These are phyloP conservation scores for Blastobotrys serpentis DNA, from an alignment of 1,139 yeast genomes.

Conservation along the genomic window DNA sequence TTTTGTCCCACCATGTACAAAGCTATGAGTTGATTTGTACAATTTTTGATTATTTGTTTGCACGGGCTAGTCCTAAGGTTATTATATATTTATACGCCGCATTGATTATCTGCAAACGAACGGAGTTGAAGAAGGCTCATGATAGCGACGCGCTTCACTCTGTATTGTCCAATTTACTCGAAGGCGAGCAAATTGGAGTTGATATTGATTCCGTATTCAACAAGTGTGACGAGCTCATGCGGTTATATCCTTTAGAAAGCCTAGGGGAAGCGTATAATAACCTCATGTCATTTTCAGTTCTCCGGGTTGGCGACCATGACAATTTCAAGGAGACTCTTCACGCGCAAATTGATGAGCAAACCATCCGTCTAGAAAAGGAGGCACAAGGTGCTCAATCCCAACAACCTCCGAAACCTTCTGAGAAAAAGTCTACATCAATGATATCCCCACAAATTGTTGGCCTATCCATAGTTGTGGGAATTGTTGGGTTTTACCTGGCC, in stretches of 20 bases:
- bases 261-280: slow-evolving; percentile 25
- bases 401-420: too few relatives aligned
- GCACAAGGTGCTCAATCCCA: too few relatives aligned
- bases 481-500: not conserved
- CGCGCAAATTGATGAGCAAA: slow-evolving; percentile 10
- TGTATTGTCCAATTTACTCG: slow-evolving; percentile 30
- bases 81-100: slow-evolving; percentile 59
- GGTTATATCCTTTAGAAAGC: slow-evolving; percentile 26
- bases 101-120: slow-evolving; percentile 46
- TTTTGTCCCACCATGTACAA: slow-evolving; percentile 71
- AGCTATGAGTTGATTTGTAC: slow-evolving; percentile 50
- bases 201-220: slow-evolving; percentile 24
- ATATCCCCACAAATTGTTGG: not conserved
- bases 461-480: slow-evolving; percentile 1
- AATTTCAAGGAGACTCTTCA: not conserved
- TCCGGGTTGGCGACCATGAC: slow-evolving; percentile 14
- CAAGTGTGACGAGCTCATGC: slow-evolving; percentile 19
- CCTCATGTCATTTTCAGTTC: slow-evolving; percentile 33
- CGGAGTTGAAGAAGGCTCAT: slow-evolving; percentile 40
- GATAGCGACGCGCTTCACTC: slow-evolving; percentile 36
- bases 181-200: slow-evolving; percentile 22
- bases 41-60: slow-evolving; percentile 63
- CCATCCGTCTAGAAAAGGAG: slow-evolving; percentile 3
- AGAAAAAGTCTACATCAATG: too few relatives aligned
- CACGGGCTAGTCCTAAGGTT: slow-evolving; percentile 46